Evolutionary conservation across 495 filamentous ascomycete genomes (phyloP), one percentile per base, ranked within the genome.

Genomic region (Saxophila tyrrhenica): DNA sequence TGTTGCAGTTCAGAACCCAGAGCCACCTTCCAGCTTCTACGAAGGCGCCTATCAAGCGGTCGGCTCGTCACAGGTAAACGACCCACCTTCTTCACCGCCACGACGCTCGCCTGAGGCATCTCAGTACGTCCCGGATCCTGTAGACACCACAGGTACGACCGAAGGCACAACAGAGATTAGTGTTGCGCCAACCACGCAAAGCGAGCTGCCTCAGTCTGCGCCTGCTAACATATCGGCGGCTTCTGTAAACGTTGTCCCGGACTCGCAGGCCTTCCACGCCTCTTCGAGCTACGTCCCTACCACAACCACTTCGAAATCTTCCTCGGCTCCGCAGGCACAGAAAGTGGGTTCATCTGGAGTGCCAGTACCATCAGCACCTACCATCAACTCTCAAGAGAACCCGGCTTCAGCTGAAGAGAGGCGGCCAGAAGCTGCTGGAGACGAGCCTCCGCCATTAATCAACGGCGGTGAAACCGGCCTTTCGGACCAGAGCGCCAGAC

Each of bases 11-110:
- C 47, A 55, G 22, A 17, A 32, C 16, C 51, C 54, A 11, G 35
- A 45, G 23, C 55, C 59, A n/a, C 55, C 55, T 16, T 54, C 59
- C 10, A 58, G 59, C 55, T 57, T 49, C 25, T 13, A 19, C 13
- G 55, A 55, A 21, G 59, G 59, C 13, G 59, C 23, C 2, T 58
- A 62, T 25, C 29, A 53, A 49, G 46, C 8, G n/a, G 9, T 58
- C 20, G 3, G 7, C 21, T 58, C 48, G 5, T 50, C 44, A n/a
- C 44, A 50, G 20, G 39, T 16, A n/a, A 49, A 9, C 9, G 16
- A n/a, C 41, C 15, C 19, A 7, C 5, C 7, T 21, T 8, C n/a
- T 9, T n/a, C 41, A n/a, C 41, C 7, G 15, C 3, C 8, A 8
- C 7, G n/a, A 21, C 15, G 19, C 16, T 44, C 41, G 1, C 47